Conservation (phyloP, 306 rosid species). For the Castanea sativa region DNA sequence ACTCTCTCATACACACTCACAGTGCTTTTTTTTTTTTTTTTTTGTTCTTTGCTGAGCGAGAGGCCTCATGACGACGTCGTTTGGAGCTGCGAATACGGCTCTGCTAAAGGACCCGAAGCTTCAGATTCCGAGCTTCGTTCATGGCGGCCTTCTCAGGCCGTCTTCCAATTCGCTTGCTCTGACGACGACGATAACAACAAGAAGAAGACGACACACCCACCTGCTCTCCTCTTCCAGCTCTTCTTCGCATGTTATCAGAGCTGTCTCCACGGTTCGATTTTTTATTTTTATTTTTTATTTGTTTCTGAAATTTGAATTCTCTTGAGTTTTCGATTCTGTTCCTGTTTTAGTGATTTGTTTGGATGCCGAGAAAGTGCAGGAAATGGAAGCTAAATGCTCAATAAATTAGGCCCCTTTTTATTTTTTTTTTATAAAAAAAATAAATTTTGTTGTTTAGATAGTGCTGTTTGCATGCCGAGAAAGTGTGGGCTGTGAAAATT, state of each 20-base stretch:
- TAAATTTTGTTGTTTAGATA: no score
- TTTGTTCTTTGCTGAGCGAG: no score
- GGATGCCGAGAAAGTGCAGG: slow-evolving; percentile 1
- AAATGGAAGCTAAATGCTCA: not conserved
- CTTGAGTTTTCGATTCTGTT: not conserved
- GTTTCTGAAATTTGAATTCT: not conserved
- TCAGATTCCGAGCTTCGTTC: slow-evolving; percentile 50
- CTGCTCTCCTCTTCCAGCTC: slow-evolving; percentile 33
- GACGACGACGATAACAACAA: not conserved
- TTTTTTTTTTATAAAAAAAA: no score
- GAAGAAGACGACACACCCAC: slow-evolving; percentile 6
- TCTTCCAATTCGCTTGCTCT: slow-evolving; percentile 51
- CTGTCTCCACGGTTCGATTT: slow-evolving; percentile 73
- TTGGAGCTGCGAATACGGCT: slow-evolving; percentile 48
- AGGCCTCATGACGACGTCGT: slow-evolving; percentile 55
- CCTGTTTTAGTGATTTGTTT: slow-evolving; percentile 8
- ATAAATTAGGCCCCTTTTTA: no score
- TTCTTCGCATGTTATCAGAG: slow-evolving; percentile 46
- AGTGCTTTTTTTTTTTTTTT: no score
- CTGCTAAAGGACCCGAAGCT: slow-evolving; percentile 45
- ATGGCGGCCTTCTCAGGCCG: slow-evolving; percentile 31
- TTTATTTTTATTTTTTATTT: not conserved
- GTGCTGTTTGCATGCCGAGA: no score
- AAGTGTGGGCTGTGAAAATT: not conserved
- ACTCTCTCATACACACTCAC: no score